Evolutionary conservation across 2,329 filamentous ascomycete genomes (phyloP), one percentile per base, ranked within the genome.

Genomic region (Juglanconis sp.): DNA sequence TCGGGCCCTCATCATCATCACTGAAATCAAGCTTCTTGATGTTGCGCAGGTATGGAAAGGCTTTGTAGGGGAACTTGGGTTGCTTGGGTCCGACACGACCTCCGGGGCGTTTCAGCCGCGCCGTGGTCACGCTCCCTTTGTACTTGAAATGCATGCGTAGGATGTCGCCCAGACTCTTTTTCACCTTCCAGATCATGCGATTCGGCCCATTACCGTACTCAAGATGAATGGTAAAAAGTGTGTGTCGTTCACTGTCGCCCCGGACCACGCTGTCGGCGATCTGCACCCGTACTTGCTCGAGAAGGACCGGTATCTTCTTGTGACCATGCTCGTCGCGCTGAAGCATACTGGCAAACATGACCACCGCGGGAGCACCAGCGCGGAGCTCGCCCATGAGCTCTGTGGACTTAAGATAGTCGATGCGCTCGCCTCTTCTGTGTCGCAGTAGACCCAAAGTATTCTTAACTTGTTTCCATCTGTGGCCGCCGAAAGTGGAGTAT

Each of bases 301-400:
- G 82, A 3, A 99, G 84, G 56, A 99, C 92, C 0, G 95, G 95
- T 60, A 99, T 96, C 61, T 93, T 87, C 76, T 91, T 95, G 74
- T 96, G 95, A 53, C 94, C 92, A 68, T 97, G 91, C 74, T 99
- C 95, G 68, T 99, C 95, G 60, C 95, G 85, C 76, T 98, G 95
- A 68, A 98, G 95, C 91, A 98, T 97, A 70, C 93, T 97, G 7
- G 95, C 95, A 56, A 99, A 79, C 74, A 99, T 96, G 61, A 99
- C 79, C 24, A 94, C 95, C 31, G 95, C 95, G 3, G 95, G 95
- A 1, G 93, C 92, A 57, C 92, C 95, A 48, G 95, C 96, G 53
- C 95, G 85, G 42, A 99, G 79, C 74, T 99, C 95, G 1, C 95
- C 95, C 85, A 99, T 94, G 51, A 99, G 81, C 73, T 99, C 95